phyloP scores from a whole-genome alignment of 2,329 filamentous ascomycete species.

The Monilinia fructicola region DNA sequence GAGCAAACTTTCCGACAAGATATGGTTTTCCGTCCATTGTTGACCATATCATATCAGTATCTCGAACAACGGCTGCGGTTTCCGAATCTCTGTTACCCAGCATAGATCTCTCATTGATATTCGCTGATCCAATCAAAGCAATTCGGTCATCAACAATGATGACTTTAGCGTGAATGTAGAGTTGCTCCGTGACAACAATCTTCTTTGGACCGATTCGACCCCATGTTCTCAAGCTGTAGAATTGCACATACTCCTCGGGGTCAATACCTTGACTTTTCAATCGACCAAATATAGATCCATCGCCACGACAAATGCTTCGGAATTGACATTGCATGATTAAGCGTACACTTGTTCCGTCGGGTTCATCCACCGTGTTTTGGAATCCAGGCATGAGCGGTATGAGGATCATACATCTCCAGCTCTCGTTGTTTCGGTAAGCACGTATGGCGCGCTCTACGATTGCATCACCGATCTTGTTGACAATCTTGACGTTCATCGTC shows the following conservation, averaged over 20 bases:
- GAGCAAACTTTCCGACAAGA: slow-evolving; percentile 86
- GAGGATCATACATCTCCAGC: slow-evolving; percentile 86
- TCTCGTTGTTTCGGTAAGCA: slow-evolving; percentile 78
- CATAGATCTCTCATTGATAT: slow-evolving; percentile 98
- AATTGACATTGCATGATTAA: slow-evolving; percentile 98
- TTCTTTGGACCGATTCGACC: slow-evolving; percentile 83
- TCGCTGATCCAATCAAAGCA: slow-evolving; percentile 92
- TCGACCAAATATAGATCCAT: slow-evolving; percentile 86
- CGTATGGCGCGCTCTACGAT: slow-evolving; percentile 87
- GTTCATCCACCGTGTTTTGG: slow-evolving; percentile 91
- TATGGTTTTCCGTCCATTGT: slow-evolving; percentile 90
- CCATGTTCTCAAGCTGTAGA: slow-evolving; percentile 91
- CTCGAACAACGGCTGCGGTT: slow-evolving; percentile 82
- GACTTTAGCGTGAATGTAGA: slow-evolving; percentile 97
- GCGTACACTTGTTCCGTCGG: slow-evolving; percentile 90
- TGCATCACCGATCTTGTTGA: slow-evolving; percentile 92
- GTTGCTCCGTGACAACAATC: slow-evolving; percentile 85
- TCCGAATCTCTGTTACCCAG: slow-evolving; percentile 89
- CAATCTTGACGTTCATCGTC: slow-evolving; percentile 81
- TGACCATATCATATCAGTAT: slow-evolving; percentile 89
- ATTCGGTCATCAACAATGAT: slow-evolving; percentile 95
- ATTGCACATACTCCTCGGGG: slow-evolving; percentile 91
- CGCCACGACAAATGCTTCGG: slow-evolving; percentile 90
- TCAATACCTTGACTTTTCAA: slow-evolving; percentile 79
- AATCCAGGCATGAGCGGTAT: slow-evolving; percentile 98